Base-by-base conservation (phyloP, 106 monocot species). In the Dendrobium chrysotoxum region DNA sequence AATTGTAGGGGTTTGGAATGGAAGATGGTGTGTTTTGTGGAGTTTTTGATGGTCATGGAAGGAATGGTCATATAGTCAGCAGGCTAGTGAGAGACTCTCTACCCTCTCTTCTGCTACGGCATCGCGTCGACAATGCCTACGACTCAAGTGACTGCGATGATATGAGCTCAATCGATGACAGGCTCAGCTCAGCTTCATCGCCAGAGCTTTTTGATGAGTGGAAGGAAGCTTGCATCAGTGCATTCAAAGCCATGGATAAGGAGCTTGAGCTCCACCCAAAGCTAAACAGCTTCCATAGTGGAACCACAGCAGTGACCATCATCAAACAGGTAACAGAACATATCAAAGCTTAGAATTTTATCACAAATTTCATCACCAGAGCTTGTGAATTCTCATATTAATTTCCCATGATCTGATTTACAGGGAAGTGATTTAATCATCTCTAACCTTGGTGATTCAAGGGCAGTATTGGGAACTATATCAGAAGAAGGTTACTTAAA, bases 21-120 rank as follows among this genome's bases (percentile, higher is more conserved):
- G 93, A 90, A 21, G 91, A 89, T 15, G 92, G 92, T 2, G 83
- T 94, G 67, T 94, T 96, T 50, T 94, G 92, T 85, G 96, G 96
- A 3, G 93, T 94, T 13, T 96, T 96, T 81, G 96, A 96, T 81
- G 96, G 96, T 11, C 96, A 96, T 80, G 96, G 96, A 18, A 86
- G 90, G 57, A 86, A 83, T 35, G 96, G 96, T 11, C 93, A 96
- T 72, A 39, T 83, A n/a, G 88, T 96, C 42, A 96, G 96, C 85
- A 86, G 77, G 44, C 77, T 92, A 3, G 90, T 96, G 20, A 87
- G 96, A 45, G 93, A 94, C 66, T 81, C 86, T 80, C 87, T 96
- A 0, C 96, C 96, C 45, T 82, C 88, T 9, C 68, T 93, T 20
- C 83, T 96, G 4, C 85, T 94, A 21, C 85, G 73, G 70, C 87